Evolutionary conservation across 2,329 filamentous ascomycete genomes (phyloP), one percentile per base, ranked within the genome.

Genomic region (Colletotrichum lindemuthianum): DNA sequence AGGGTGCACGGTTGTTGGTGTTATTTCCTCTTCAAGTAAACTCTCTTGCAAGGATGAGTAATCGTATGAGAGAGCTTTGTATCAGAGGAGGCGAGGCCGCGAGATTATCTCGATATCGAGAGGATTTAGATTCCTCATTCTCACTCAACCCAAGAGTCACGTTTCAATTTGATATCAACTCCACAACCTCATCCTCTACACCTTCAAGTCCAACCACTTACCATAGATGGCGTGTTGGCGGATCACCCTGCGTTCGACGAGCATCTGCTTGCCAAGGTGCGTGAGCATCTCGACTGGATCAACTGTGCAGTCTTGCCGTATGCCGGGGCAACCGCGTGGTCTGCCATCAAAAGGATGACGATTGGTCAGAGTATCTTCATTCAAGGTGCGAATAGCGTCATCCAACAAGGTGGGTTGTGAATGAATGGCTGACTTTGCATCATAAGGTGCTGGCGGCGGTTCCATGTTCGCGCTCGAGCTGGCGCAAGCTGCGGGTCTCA

Each of bases 261-360:
- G 66, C 66, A 70, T 39, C 67, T 71, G 8, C 49, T 82, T 4
- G 71, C 67, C 32, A 78, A 76, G 49, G 56, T 81, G 0, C 80
- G 79, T 0, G 58, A 57, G 0, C 71, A 81, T 56, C 68, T 82
- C 15, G 68, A 73, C 40, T 81, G 76, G 75, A 61, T 71, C 1
- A 67, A 74, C 3, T 76, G 78, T 2, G 69, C 71, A 8, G 75
- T 75, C 1, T 73, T 83, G 13, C 79, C 79, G 0, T 82, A 79
- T 41, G 80, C 81, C 16, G 81, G 78, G 0, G 72, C 77, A 0
- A 83, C 81, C 0, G 81, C 81, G 2, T 83, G 81, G 78, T 72
- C 74, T 49, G 78, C 79, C 0, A 65, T 82, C n/a, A n/a, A 79
- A 77, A 65, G 78, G 74, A 68, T 75, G 10, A 68, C 66, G 0